These are phyloP conservation scores for Carpinus fangiana DNA, from an alignment of 306 rosid genomes.

Conservation along the genomic window DNA sequence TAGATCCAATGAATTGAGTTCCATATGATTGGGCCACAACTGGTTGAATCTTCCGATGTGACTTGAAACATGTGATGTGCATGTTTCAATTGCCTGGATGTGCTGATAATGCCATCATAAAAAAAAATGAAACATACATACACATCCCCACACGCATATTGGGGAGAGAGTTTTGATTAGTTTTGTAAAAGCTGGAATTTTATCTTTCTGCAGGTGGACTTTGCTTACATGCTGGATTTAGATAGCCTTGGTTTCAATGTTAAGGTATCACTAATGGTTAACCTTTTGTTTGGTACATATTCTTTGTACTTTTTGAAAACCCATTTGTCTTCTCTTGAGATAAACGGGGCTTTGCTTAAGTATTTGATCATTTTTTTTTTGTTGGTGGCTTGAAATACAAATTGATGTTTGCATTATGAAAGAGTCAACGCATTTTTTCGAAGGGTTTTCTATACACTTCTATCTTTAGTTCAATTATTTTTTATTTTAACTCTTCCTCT, in stretches of 20 bases:
- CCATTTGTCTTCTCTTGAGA: not conserved
- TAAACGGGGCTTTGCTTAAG: not conserved
- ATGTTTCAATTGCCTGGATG: not conserved
- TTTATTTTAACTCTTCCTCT: conserved; percentile 11
- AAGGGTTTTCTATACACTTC: not conserved
- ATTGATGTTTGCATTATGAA: not conserved
- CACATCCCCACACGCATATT: not conserved
- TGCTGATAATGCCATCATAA: not conserved
- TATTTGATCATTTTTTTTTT: not conserved
- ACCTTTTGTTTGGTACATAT: not conserved
- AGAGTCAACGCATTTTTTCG: not conserved
- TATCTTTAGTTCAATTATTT: not conserved
- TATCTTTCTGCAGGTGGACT: conserved; percentile 71
- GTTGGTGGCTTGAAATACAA: not conserved
- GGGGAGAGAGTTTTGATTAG: not conserved
- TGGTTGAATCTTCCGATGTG: not conserved
- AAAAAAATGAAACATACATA: not conserved
- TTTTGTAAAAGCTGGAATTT: conserved; percentile 27
- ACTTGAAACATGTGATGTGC: not conserved
- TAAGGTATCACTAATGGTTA: conserved; percentile 50
- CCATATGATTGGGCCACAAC: conserved; percentile 9
- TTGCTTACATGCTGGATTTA: conserved; percentile 81
- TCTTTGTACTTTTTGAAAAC: conserved; percentile 2
- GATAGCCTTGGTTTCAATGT: conserved; percentile 92
- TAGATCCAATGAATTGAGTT: conserved; percentile 10